A percentile compares a stretch with the other conserved stretches of the same genome.
Conservation (phyloP, 805 yeast species). For the Ogataea zsoltii region DNA sequence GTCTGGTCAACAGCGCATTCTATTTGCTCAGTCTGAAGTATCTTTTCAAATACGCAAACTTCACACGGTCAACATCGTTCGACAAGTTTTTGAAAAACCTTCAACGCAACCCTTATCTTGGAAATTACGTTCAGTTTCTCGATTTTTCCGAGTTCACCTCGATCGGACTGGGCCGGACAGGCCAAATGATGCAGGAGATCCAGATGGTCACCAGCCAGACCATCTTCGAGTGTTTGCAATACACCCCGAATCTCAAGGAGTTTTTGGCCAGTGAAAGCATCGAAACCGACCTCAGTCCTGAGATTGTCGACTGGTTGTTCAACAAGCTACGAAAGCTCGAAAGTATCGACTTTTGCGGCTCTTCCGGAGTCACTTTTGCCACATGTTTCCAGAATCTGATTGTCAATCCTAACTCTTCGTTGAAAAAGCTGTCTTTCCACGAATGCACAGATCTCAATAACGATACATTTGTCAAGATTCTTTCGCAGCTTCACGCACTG, state of each 20-base stretch:
- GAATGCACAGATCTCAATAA: slow-evolving; percentile 80
- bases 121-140: slow-evolving; percentile 67
- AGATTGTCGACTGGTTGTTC: slow-evolving; percentile 57
- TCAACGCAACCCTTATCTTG: slow-evolving; percentile 45
- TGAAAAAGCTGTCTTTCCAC: slow-evolving; percentile 68
- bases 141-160: slow-evolving; percentile 90
- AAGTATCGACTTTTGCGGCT: slow-evolving; percentile 87
- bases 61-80: slow-evolving; percentile 80
- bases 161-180: slow-evolving; percentile 86
- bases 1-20: slow-evolving; percentile 55
- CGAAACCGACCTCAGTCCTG: slow-evolving; percentile 71
- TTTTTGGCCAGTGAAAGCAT: slow-evolving; percentile 84
- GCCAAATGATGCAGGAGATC: slow-evolving; percentile 85
- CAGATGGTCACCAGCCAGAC: slow-evolving; percentile 85
- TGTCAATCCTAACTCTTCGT: slow-evolving; percentile 29
- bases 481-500: slow-evolving; percentile 57
- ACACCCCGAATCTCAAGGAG: slow-evolving; percentile 71
- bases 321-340: slow-evolving; percentile 55
- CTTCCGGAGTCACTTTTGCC: slow-evolving; percentile 65
- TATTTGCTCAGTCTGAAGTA: slow-evolving; percentile 58
- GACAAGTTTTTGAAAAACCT: slow-evolving; percentile 65
- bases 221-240: slow-evolving; percentile 57
- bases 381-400: slow-evolving; percentile 51
- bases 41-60: slow-evolving; percentile 65
- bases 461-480: slow-evolving; percentile 52